Conservation (phyloP, 441 rosid species). For the Heliophila coronopifolia region DNA sequence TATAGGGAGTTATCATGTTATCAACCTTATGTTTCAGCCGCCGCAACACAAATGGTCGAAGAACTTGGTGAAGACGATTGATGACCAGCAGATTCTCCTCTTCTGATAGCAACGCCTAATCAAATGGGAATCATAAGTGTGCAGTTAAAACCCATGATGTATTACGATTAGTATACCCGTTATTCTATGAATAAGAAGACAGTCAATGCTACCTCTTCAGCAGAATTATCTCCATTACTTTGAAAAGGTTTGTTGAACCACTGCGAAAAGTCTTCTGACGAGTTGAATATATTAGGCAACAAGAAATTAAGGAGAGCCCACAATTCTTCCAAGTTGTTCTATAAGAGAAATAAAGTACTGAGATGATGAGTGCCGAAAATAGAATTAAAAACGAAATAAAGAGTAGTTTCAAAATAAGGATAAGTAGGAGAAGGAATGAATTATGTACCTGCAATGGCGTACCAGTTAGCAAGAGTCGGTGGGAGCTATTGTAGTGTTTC, state of each 20-base stretch:
- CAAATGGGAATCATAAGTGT: background rate
- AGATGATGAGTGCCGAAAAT: slow-evolving; percentile 15
- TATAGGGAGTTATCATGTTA: background rate
- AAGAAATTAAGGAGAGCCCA: slow-evolving; percentile 96
- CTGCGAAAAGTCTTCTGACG: slow-evolving; percentile 95
- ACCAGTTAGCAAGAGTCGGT: slow-evolving; percentile 86
- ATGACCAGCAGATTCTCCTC: slow-evolving; percentile 92
- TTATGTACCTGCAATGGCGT: slow-evolving; percentile 75
- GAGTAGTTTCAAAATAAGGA: background rate
- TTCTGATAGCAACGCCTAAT: slow-evolving; percentile 85
- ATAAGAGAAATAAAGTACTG: slow-evolving; percentile 23
- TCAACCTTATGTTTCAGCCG: slow-evolving; percentile 88
- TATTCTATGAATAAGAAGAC: no score
- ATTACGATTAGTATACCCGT: background rate
- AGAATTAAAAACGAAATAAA: background rate
- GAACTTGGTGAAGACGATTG: slow-evolving; percentile 96
- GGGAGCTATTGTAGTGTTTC: slow-evolving; percentile 82
- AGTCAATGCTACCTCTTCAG: slow-evolving; percentile 59
- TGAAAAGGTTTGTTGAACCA: slow-evolving; percentile 98
- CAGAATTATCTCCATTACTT: slow-evolving; percentile 81
- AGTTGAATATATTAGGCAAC: slow-evolving; percentile 88
- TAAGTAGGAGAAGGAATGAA: background rate
- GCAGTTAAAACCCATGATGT: slow-evolving; percentile 5
- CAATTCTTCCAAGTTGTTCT: slow-evolving; percentile 93
- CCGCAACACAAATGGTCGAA: slow-evolving; percentile 92